A percentile compares a stretch with the other conserved stretches of the same genome.
phyloP scores from a whole-genome alignment of 75 land plant species.

The Azolla pinnata region DNA sequence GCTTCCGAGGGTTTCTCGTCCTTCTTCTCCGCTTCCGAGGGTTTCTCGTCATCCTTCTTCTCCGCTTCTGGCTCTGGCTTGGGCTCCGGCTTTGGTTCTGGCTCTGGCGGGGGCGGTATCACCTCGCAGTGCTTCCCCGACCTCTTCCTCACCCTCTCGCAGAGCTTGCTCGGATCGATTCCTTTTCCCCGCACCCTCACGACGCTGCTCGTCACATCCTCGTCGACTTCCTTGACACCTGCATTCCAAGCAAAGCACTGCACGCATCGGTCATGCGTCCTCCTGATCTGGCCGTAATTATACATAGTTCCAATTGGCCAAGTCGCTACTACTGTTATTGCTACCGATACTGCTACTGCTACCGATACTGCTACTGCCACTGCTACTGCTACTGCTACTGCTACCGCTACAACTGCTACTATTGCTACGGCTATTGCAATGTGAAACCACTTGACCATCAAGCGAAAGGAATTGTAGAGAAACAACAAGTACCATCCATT shows the following conservation, averaged over 20 bases:
- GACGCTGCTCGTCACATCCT: constrained; percentile 41
- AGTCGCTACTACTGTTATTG: too few relatives aligned
- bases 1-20: constrained; percentile 22
- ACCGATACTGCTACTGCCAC: too few relatives aligned
- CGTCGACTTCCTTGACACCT: constrained; percentile 50
- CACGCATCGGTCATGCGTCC: too few relatives aligned
- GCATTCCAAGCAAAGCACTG: too few relatives aligned
- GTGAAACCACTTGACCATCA: too few relatives aligned
- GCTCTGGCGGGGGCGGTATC: constrained; percentile 19
- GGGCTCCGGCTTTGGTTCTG: neutral
- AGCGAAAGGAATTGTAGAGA: too few relatives aligned
- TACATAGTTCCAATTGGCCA: too few relatives aligned
- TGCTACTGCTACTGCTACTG: too few relatives aligned
- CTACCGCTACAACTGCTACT: too few relatives aligned
- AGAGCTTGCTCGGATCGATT: constrained; percentile 50
- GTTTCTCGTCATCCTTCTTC: constrained; percentile 25
- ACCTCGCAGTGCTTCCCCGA: constrained; percentile 51
- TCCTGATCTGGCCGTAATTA: too few relatives aligned
- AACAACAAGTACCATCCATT: constrained; percentile 24
- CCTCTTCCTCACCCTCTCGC: constrained; percentile 45
- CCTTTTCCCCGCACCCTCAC: constrained; percentile 46
- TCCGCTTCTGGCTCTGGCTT: constrained; percentile 26
- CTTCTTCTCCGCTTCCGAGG: constrained; percentile 16
- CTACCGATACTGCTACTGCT: too few relatives aligned
- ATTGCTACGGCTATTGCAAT: too few relatives aligned